Evolutionary conservation across 345 rosid species (phyloP), one percentile per base, ranked within the genome.

Genomic region (Euclidium syriacum): DNA sequence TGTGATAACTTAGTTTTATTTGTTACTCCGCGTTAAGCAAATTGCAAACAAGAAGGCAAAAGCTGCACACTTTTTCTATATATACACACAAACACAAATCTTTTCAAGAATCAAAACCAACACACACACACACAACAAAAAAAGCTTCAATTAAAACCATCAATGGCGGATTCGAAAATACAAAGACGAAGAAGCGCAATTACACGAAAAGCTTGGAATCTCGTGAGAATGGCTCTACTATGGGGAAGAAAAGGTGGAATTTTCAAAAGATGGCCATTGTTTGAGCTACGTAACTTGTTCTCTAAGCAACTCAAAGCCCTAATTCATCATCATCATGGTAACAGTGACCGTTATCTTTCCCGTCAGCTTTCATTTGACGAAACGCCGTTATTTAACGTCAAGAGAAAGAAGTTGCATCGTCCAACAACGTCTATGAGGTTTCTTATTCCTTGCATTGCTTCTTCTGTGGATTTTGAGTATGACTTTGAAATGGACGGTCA

Each of bases 171-270:
- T 26, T 62, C 36, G 7, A 73, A 65, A 10, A 25, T 10, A n/a
- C 14, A 61, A n/a, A n/a, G n/a, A n/a, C 6, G 58, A 20, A 22
- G 55, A 10, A 56, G 24, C 11, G 62, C 68, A 8, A 42, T 50
- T 20, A 39, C 52, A 16, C 67, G 27, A 1, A 74, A 66, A 66
- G 88, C 81, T 1, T 85, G 92, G 95, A 74, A 64, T 43, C 24
- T 83, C 5, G 77, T 85, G 50, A 82, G 84, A 5, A 59, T 79
- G 16, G 83, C 83, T 25, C 68, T 90, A 73, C 41, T 83, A 39
- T 84, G 96, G 88, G 74, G 80, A 15, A 78, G 87, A 77, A 94
- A 81, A 78, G 96, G 96, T 4, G 79, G 83, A 14, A 74, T 75
- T 46, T 77, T 89, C 73, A 79, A 70, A 78, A 71, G 82, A 67